These are phyloP conservation scores for Lichina pygmaea DNA, from an alignment of 495 filamentous ascomycete genomes.

Conservation along the genomic window DNA sequence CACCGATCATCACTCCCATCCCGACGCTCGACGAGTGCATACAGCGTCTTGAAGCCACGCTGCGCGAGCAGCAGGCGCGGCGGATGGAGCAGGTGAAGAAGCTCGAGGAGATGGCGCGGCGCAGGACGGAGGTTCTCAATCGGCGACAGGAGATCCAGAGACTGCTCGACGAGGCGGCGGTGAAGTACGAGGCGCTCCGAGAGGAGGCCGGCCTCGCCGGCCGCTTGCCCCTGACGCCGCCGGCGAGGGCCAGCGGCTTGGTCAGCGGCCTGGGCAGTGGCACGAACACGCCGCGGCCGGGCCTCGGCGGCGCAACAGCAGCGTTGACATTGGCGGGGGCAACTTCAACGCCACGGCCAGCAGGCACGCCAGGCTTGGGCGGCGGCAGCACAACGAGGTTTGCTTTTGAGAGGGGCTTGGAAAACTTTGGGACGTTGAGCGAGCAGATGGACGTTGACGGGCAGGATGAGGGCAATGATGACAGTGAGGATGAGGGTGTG, in stretches of 20 bases:
- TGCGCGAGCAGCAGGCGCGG: slow-evolving; percentile 27
- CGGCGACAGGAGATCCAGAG: slow-evolving; percentile 61
- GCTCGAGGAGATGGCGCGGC: slow-evolving; percentile 28
- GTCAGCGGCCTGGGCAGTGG: not conserved
- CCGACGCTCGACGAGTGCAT: slow-evolving; percentile 24
- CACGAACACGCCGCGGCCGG: too few relatives aligned
- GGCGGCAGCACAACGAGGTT: slow-evolving; percentile 10
- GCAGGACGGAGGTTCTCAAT: slow-evolving; percentile 40
- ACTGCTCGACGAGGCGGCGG: slow-evolving; percentile 56
- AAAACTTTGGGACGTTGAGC: slow-evolving; percentile 7
- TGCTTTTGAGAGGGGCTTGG: slow-evolving; percentile 15
- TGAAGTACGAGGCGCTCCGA: slow-evolving; percentile 39
- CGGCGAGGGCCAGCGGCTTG: not conserved
- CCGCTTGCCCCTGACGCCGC: not conserved
- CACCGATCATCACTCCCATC: slow-evolving; percentile 29
- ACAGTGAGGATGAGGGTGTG: too few relatives aligned
- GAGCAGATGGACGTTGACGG: too few relatives aligned
- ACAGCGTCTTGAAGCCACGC: slow-evolving; percentile 20
- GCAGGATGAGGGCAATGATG: too few relatives aligned
- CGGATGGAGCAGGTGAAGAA: slow-evolving; percentile 24
- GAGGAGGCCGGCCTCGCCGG: slow-evolving; percentile 20
- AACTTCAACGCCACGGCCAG: not conserved
- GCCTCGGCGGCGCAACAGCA: too few relatives aligned
- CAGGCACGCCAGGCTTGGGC: slow-evolving; percentile 8
- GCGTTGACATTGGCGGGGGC: not conserved